Evolutionary conservation across 2,329 filamentous ascomycete species (phyloP), one percentile per base, ranked within the genome.

Genomic region (Colletotrichum sp.): DNA sequence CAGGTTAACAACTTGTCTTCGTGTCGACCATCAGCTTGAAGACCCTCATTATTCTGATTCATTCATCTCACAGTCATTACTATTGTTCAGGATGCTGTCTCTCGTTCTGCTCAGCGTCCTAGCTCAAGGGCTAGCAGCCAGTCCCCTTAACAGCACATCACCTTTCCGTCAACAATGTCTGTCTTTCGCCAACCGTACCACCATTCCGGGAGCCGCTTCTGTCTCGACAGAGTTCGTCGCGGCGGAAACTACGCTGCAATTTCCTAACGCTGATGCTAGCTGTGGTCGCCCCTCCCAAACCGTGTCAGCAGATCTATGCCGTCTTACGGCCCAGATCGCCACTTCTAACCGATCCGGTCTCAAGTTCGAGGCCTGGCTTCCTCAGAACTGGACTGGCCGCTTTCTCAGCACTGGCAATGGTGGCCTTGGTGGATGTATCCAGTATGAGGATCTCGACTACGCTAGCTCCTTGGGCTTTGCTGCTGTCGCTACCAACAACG

Each of bases 401-500:
- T 89, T 88, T 60, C 67, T 90, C 52, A 86, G 85, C 28, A 88
- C 87, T 0, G 88, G 88, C 0, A 90, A 90, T 66, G 87, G 88
- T 0, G 88, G 88, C 3, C 79, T 88, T 13, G 85, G 84, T 36
- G 87, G 88, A 8, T 89, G 89, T 76, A 85, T 86, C 21, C 84
- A 86, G 78, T 86, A 89, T 75, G 81, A 85, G 74, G 87, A 86
- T 76, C 80, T 85, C 21, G 86, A 82, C 2, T 89, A 89, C 65
- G 84, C 85, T 2, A 80, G 83, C 9, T 78, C 81, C 1, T 81
- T 85, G n/a, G 87, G 87, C 0, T 89, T 90, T 68, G 84, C 87
- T 2, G 82, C 84, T 0, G 84, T 89, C 34, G 88, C 87, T 3
- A 85, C 88, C 4, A 89, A 90, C 72, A 88, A 88, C 24, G 88